Conservation (phyloP, 2,329 filamentous ascomycete species). For the Stemphylium beticola region DNA sequence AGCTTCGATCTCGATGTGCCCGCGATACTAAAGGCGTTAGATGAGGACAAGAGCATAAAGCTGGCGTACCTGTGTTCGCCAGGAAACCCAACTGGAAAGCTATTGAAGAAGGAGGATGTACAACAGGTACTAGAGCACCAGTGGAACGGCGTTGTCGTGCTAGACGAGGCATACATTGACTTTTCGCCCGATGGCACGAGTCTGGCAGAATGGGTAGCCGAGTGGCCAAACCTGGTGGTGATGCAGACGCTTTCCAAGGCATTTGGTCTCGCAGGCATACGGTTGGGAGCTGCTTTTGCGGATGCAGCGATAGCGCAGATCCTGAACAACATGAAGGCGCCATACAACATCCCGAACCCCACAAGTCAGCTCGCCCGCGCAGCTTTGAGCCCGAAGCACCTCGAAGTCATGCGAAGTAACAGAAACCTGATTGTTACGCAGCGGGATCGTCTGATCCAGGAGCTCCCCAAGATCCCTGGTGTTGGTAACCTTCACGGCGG, state of each 20-base stretch:
- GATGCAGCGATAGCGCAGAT: conserved; percentile 75
- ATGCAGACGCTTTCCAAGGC: conserved; percentile 99
- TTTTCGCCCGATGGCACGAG: conserved; percentile 81
- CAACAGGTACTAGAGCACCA: conserved; percentile 78
- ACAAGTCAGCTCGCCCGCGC: conserved; percentile 81
- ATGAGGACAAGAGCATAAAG: conserved; percentile 73
- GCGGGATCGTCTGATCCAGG: conserved; percentile 74
- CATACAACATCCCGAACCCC: conserved; percentile 91
- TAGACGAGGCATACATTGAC: conserved; percentile 97
- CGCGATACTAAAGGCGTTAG: conserved; percentile 70
- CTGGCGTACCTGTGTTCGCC: conserved; percentile 92
- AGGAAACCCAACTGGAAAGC: conserved; percentile 87
- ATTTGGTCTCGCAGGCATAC: conserved; percentile 92
- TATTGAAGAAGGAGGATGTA: conserved; percentile 78
- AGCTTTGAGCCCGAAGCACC: conserved; percentile 70
- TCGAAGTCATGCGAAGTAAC: conserved; percentile 75
- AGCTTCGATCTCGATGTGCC: conserved; percentile 74
- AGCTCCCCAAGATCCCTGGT: conserved; percentile 76
- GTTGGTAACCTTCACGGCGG: conserved; percentile 84
- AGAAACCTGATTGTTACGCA: conserved; percentile 74
- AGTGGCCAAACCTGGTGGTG: conserved; percentile 94
- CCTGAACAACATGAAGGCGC: conserved; percentile 91
- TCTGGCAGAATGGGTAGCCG: conserved; percentile 87
- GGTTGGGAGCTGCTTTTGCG: conserved; percentile 85
- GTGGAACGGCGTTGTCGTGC: conserved; percentile 92